Conservation (phyloP, 352 stramenopile genomes). For the Phytophthora capsici region DNA sequence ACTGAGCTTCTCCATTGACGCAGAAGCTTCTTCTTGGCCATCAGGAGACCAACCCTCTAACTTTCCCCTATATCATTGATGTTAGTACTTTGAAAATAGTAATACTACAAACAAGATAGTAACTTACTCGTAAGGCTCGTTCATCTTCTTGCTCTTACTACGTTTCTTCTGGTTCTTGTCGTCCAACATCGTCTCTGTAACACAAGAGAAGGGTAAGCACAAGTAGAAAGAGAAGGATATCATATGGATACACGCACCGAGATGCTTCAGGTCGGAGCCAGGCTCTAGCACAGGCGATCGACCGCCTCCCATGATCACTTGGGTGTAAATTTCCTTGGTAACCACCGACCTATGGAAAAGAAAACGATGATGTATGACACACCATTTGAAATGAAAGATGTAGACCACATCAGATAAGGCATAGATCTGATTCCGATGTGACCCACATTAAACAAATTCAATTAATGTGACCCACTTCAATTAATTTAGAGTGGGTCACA, state of each 20-base stretch:
- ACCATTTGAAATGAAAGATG: too few relatives aligned
- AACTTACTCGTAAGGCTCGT: constrained; percentile 41
- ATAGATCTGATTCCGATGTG: too few relatives aligned
- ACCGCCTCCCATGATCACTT: constrained; percentile 43
- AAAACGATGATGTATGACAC: too few relatives aligned
- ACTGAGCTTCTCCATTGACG: constrained; percentile 63
- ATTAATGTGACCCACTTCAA: neutral
- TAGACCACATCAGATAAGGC: neutral
- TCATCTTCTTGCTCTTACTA: constrained; percentile 32
- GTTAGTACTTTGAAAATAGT: neutral
- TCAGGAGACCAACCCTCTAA: constrained; percentile 74
- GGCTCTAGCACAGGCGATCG: constrained; percentile 52
- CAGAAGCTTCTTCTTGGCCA: constrained; percentile 13
- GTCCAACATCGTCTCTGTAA: constrained; percentile 45
- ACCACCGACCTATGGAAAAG: too few relatives aligned
- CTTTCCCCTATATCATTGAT: constrained; percentile 44
- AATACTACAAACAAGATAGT: neutral
- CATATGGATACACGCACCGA: constrained; percentile 33
- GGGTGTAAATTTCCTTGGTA: neutral
- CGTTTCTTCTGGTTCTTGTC: constrained; percentile 40
- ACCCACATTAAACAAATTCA: too few relatives aligned
- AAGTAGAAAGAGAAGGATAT: neutral
- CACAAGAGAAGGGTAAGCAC: neutral
- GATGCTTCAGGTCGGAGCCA: constrained; percentile 50
- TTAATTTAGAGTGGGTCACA: neutral